Evolutionary conservation across 352 stramenopile species (phyloP), one percentile per base, ranked within the genome.

Genomic region (Globisporangium polare): DNA sequence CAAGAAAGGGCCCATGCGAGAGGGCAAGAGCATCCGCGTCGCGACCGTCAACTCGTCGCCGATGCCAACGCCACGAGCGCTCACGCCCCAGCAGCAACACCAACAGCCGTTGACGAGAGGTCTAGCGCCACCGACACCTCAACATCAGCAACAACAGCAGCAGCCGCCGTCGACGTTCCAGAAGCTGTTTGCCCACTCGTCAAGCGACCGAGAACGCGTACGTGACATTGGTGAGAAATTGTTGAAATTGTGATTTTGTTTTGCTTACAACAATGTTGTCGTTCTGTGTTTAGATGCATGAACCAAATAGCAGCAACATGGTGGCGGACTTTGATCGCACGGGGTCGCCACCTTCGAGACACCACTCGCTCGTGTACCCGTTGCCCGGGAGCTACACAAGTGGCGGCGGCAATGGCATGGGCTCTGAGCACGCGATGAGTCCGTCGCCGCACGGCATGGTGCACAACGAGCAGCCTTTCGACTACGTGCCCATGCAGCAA

Each of bases 21-120:
- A 94, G 54, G 84, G 82, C 52, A 94, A 94, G 55, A 90, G 78
- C 60, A 90, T 93, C 45, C 79, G 83, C 22, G 75, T 91, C 17
- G 83, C 83, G 20, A 85, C 78, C 0, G 73, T 86, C 43, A 79
- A 73, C 39, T 78, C 77, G 47, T 77, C 73, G 3, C 69, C 74
- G 10, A 43, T 81, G 49, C 61, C 70, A 13, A 67, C 43, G 59
- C 51, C 45, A 50, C 70, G 53, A 54, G 67, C 33, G 55, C 41
- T 49, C 35, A 53, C 41, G 26, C 18, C 45, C 0, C 51, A 65
- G 53, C 51, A 46, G 1, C 47, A 62, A 3, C 67, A 69, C 18
- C 67, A 69, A 20, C 57, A 37, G 31, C 53, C n/a, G n/a, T 5
- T 42, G 46, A 26, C 35, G 6, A 31, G 31, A 27, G 15, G 64